Conservation (phyloP, 2,329 filamentous ascomycete species). For the Rhexocercosporidium sp. region DNA sequence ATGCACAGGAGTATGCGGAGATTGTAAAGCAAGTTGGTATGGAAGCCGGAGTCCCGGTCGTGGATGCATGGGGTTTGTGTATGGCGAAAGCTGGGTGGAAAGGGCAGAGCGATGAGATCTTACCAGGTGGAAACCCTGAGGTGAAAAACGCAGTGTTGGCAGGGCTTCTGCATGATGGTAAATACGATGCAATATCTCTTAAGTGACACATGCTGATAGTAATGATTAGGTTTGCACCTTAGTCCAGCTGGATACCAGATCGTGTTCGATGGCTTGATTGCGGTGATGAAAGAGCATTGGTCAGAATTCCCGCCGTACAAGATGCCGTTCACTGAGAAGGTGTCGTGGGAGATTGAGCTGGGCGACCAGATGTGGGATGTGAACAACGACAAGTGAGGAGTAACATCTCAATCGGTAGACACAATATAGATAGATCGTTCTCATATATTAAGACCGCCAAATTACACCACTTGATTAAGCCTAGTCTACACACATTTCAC, state of each 20-base stretch:
- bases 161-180: slow-evolving; percentile 32
- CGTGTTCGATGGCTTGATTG: slow-evolving; percentile 32
- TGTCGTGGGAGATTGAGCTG: slow-evolving; percentile 30
- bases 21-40: slow-evolving; percentile 62
- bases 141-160: slow-evolving; percentile 29
- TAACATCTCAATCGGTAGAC: too few species aligned
- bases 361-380: slow-evolving; percentile 33
- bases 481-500: too few species aligned
- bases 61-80: slow-evolving; percentile 81
- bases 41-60: slow-evolving; percentile 56
- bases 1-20: slow-evolving; percentile 62
- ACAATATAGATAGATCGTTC: too few species aligned
- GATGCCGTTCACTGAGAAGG: slow-evolving; percentile 30
- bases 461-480: too few species aligned
- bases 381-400: slow-evolving; percentile 17
- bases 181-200: not conserved
- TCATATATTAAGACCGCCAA: too few species aligned
- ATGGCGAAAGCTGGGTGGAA: slow-evolving; percentile 64
- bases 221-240: slow-evolving; percentile 32
- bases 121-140: slow-evolving; percentile 25
- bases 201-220: not conserved
- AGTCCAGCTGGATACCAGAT: slow-evolving; percentile 33
- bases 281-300: slow-evolving; percentile 30
- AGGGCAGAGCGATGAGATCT: slow-evolving; percentile 10
- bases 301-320: slow-evolving; percentile 34